Conservation (phyloP, 495 filamentous ascomycete genomes). For the Rusavskia elegans region DNA sequence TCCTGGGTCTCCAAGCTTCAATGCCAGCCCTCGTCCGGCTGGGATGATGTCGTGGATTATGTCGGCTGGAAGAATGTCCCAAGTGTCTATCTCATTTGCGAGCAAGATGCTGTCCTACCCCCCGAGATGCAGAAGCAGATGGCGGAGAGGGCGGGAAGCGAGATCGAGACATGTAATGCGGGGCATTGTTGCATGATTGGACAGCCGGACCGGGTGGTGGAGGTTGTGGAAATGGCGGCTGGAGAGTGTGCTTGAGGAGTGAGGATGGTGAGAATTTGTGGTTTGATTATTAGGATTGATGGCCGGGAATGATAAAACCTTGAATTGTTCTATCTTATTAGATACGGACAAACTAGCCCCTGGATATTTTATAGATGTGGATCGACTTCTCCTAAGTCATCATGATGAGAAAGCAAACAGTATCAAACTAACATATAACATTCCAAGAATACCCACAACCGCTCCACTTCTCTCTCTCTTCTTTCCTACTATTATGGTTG, state of each 20-base stretch:
- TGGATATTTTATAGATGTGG: too few relatives aligned
- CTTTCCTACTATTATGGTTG: too few relatives aligned
- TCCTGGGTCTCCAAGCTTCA: slow-evolving; percentile 11
- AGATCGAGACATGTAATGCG: slow-evolving; percentile 13
- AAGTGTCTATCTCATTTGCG: slow-evolving; percentile 19
- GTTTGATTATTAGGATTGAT: too few relatives aligned
- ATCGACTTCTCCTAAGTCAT: too few relatives aligned
- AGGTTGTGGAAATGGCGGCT: slow-evolving; percentile 6
- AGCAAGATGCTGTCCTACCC: slow-evolving; percentile 12
- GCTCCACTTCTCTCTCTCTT: too few relatives aligned
- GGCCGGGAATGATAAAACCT: too few relatives aligned
- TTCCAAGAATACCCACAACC: too few relatives aligned
- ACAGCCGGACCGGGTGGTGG: slow-evolving; percentile 14
- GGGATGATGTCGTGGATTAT: slow-evolving; percentile 13
- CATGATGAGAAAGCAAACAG: too few relatives aligned
- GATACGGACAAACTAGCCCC: too few relatives aligned
- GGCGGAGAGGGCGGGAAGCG: slow-evolving; percentile 12
- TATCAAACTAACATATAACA: too few relatives aligned
- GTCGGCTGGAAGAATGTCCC: slow-evolving; percentile 18
- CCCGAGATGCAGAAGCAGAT: slow-evolving; percentile 11
- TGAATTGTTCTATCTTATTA: too few relatives aligned
- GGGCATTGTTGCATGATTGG: slow-evolving; percentile 20
- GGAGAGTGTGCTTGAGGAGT: neutral
- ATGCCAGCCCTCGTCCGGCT: slow-evolving; percentile 8
- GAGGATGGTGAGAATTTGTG: too few relatives aligned